phyloP scores from a whole-genome alignment of 257 asterid species.

The Ilex aquifolium region DNA sequence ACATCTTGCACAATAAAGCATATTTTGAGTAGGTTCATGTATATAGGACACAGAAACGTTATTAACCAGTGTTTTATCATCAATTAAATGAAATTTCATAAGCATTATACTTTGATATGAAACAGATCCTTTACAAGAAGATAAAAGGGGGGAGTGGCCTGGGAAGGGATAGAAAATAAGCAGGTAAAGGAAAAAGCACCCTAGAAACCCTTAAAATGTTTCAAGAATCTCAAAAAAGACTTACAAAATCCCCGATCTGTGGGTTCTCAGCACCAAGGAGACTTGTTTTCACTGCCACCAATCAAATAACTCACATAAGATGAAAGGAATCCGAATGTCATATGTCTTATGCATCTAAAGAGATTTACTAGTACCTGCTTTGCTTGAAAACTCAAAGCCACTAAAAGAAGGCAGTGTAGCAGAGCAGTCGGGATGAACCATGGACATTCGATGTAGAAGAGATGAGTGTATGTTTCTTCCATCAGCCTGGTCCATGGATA shows the following conservation, averaged over 20 bases:
- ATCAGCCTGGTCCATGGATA: slow-evolving; percentile 36
- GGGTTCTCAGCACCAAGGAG: slow-evolving; percentile 45
- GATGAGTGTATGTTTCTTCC: slow-evolving; percentile 50
- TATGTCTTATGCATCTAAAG: slow-evolving; percentile 6
- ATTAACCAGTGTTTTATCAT: too few relatives aligned
- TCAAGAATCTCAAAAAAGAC: slow-evolving; percentile 22
- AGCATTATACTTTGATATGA: not conserved
- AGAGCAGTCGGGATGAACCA: slow-evolving; percentile 54
- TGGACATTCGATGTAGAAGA: slow-evolving; percentile 60
- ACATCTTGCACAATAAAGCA: slow-evolving; percentile 4
- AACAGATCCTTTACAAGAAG: not conserved
- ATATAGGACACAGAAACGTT: not conserved
- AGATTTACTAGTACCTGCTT: slow-evolving; percentile 44
- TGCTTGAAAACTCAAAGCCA: slow-evolving; percentile 69
- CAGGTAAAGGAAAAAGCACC: slow-evolving; percentile 3
- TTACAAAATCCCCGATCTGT: slow-evolving; percentile 64
- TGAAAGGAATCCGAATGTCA: not conserved
- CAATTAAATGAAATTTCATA: not conserved
- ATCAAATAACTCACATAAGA: slow-evolving; percentile 21
- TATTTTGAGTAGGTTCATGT: slow-evolving; percentile 3
- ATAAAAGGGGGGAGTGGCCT: not conserved
- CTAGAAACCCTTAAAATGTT: slow-evolving; percentile 2
- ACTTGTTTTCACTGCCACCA: slow-evolving; percentile 64
- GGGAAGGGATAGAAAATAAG: not conserved
- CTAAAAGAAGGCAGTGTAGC: slow-evolving; percentile 57